A percentile compares a stretch with the other conserved stretches of the same genome.
Evolutionary conservation across 1,139 yeast genomes (phyloP).

Genomic region (Yamadazyma dushanensis): DNA sequence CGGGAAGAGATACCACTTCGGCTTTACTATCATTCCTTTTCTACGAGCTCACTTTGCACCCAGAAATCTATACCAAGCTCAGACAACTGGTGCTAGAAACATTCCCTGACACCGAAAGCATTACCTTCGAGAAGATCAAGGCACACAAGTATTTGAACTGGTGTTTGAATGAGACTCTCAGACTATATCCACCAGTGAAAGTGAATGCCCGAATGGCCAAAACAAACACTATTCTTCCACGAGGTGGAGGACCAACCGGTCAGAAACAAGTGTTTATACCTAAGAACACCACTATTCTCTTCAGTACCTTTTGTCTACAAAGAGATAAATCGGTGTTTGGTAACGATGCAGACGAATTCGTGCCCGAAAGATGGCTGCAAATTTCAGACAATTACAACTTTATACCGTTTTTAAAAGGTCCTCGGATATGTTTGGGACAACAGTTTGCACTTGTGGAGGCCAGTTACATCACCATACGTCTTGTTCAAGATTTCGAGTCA

Average conservation of each 20-base stretch:
- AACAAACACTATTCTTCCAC: conserved; percentile 45
- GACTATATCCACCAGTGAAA: conserved; percentile 55
- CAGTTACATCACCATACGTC: conserved; percentile 23
- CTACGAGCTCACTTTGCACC: conserved; percentile 40
- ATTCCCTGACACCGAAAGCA: conserved; percentile 24
- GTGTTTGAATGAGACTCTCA: conserved; percentile 47
- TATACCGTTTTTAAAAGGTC: conserved; percentile 43
- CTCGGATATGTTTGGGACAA: conserved; percentile 43
- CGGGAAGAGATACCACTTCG: conserved; percentile 57
- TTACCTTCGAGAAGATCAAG: conserved; percentile 46
- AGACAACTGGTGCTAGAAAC: conserved; percentile 27
- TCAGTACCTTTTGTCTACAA: conserved; percentile 42
- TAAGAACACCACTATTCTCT: conserved; percentile 40
- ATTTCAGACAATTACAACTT: conserved; percentile 28
- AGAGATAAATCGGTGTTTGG: conserved; percentile 42
- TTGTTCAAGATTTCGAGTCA: conserved; percentile 11
- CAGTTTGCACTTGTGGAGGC: conserved; percentile 46
- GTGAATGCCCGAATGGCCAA: conserved; percentile 42
- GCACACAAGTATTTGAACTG: conserved; percentile 46
- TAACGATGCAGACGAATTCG: conserved; percentile 39
- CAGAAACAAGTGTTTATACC: conserved; percentile 38
- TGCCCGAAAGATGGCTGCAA: conserved; percentile 49
- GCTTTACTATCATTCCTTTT: conserved; percentile 43
- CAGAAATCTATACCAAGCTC: conserved; percentile 32
- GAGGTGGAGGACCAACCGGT: conserved; percentile 52